Evolutionary conservation across 202 grass and related monocot genomes (phyloP).

Genomic region (Bolboschoenoplectus hybrid): DNA sequence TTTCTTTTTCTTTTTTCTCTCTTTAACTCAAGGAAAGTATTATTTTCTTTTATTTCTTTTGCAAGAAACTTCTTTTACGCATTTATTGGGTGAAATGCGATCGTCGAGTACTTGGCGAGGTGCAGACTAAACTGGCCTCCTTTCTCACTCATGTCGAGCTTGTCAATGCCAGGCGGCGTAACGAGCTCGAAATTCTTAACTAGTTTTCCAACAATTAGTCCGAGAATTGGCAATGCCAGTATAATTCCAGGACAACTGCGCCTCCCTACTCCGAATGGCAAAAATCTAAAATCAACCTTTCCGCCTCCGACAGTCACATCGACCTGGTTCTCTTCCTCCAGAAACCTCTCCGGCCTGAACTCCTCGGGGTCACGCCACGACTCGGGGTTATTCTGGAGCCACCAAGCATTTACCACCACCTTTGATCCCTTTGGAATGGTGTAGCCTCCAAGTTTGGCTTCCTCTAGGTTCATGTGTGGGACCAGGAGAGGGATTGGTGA

Average conservation of each 20-base stretch:
- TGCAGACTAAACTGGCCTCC: constrained; percentile 49
- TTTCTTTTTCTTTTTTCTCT: not conserved
- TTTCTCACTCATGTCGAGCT: constrained; percentile 47
- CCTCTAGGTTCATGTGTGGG: constrained; percentile 48
- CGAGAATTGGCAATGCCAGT: constrained; percentile 46
- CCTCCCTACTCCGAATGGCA: constrained; percentile 45
- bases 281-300: constrained; percentile 48
- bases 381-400: constrained; percentile 45
- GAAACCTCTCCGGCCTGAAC: constrained; percentile 47
- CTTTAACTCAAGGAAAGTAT: not conserved
- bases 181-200: constrained; percentile 34
- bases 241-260: constrained; percentile 50
- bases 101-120: constrained; percentile 40
- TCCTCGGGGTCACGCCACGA: constrained; percentile 41
- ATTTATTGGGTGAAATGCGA: constrained; percentile 35
- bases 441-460: constrained; percentile 48
- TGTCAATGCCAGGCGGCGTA: constrained; percentile 29
- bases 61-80: constrained; percentile 9
- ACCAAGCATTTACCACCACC: constrained; percentile 50
- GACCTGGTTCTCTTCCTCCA: constrained; percentile 39
- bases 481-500: constrained; percentile 45
- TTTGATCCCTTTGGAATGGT: constrained; percentile 45
- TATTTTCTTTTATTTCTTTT: constrained; percentile 1
- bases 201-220: constrained; percentile 40
- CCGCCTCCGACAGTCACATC: constrained; percentile 40